A percentile compares a stretch with the other conserved stretches of the same genome.
Conservation (phyloP, 768 basidiomycete genomes). For the Crucibulum laeve region DNA sequence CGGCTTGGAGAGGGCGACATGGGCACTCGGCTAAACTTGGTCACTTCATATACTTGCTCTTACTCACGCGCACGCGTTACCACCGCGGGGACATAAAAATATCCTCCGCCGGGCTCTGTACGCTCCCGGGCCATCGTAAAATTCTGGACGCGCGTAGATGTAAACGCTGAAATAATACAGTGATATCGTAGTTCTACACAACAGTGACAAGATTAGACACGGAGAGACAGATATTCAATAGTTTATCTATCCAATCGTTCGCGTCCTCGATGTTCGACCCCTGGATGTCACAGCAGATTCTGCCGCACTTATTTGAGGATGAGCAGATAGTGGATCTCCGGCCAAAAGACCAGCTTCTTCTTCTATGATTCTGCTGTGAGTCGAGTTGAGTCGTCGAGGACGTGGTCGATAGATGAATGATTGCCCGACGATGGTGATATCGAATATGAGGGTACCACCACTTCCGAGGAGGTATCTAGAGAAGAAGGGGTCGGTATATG, state of each 20-base stretch:
- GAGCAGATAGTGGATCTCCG: conserved; percentile 31
- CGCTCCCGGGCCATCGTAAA: too few species aligned
- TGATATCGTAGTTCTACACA: too few species aligned
- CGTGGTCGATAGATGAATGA: conserved; percentile 69
- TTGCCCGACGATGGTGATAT: conserved; percentile 87
- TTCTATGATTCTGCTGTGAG: conserved; percentile 18
- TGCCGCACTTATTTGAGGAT: conserved; percentile 19
- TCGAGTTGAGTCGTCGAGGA: conserved; percentile 29
- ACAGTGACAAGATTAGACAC: neutral
- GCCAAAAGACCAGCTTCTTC: conserved; percentile 47
- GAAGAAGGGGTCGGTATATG: too few species aligned
- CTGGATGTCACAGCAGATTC: conserved; percentile 24
- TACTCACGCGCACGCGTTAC: too few species aligned
- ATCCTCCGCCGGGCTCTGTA: too few species aligned
- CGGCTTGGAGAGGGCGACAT: too few species aligned
- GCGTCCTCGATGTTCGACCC: conserved; percentile 33
- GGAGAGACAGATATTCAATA: neutral
- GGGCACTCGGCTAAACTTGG: too few species aligned
- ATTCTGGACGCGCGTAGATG: too few species aligned
- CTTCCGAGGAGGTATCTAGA: conserved; percentile 86
- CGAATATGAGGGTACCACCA: conserved; percentile 90
- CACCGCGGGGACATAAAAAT: too few species aligned
- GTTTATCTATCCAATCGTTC: conserved; percentile 8
- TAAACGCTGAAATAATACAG: too few species aligned
- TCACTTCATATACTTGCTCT: too few species aligned